A percentile compares a stretch with the other conserved stretches of the same genome.
phyloP scores from a whole-genome alignment of 345 rosid genomes.

The Eucalyptus dawsonii region DNA sequence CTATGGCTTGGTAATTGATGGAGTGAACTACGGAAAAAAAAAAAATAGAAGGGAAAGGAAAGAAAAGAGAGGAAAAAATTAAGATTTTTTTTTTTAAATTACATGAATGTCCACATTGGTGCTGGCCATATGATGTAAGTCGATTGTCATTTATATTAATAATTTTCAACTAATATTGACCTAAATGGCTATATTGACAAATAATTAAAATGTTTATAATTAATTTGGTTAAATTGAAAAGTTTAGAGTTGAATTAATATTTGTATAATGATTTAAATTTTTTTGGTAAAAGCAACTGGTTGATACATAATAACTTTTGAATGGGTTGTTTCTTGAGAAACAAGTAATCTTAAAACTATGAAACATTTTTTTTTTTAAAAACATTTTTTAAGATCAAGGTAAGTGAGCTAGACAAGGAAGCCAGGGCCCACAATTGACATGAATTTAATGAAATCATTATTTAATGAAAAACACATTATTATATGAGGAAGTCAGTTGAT shows the following conservation, averaged over 20 bases:
- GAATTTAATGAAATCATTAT: constrained; percentile 6
- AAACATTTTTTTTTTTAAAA: not conserved
- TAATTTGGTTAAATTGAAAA: not conserved
- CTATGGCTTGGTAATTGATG: not conserved
- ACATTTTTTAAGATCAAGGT: constrained; percentile 63
- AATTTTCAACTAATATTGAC: not conserved
- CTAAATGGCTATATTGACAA: not conserved
- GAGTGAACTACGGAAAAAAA: not conserved
- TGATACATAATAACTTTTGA: not conserved
- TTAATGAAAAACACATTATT: not conserved
- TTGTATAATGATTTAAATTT: no score
- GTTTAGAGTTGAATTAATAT: not conserved
- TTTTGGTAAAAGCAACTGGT: not conserved
- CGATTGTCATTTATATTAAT: no score
- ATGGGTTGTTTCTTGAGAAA: not conserved
- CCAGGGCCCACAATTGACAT: constrained; percentile 47
- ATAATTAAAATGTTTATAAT: not conserved
- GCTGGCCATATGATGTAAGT: accelerated
- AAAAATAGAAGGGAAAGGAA: no score
- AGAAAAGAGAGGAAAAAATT: no score
- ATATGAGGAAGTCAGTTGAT: not conserved
- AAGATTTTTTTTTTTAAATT: no score
- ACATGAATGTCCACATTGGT: no score
- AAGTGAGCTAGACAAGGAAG: constrained; percentile 49
- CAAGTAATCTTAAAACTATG: not conserved